A percentile compares a stretch with the other conserved stretches of the same genome.
Conservation (phyloP, 257 asterid genomes). For the Penstemon davidsonii region DNA sequence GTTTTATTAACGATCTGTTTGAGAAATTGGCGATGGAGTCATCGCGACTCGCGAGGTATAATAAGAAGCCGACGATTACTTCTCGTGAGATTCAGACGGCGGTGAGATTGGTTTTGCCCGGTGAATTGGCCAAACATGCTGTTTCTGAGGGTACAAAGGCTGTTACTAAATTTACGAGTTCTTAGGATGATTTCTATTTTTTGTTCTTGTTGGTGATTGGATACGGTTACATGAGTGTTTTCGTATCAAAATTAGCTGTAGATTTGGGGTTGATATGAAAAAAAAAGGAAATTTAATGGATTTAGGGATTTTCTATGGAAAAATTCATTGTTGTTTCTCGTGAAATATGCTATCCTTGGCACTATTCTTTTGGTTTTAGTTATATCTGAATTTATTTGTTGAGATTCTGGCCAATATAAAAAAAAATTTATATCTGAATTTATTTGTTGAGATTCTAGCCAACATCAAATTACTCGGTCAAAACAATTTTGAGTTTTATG, state of each 20-base stretch:
- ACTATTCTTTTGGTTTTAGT: no score
- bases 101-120: constrained; percentile 45
- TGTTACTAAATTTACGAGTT: constrained; percentile 52
- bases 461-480: no score
- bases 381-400: no score
- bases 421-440: no score
- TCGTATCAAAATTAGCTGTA: background rate
- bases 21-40: constrained; percentile 50
- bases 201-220: background rate
- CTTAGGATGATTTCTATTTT: constrained; percentile 13
- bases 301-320: no score
- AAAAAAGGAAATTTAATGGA: no score
- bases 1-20: constrained; percentile 47
- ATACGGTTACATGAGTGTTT: background rate
- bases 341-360: no score
- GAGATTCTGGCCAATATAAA: no score
- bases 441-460: no score
- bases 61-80: constrained; percentile 49
- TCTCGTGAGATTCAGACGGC: constrained; percentile 53
- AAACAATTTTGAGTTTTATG: no score
- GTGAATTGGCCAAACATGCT: constrained; percentile 50
- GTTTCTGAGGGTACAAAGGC: constrained; percentile 53
- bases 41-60: constrained; percentile 42
- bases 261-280: background rate
- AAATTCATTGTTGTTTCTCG: no score